phyloP scores from a whole-genome alignment of 352 stramenopile genomes.

The Elongisporangium undulatum region DNA sequence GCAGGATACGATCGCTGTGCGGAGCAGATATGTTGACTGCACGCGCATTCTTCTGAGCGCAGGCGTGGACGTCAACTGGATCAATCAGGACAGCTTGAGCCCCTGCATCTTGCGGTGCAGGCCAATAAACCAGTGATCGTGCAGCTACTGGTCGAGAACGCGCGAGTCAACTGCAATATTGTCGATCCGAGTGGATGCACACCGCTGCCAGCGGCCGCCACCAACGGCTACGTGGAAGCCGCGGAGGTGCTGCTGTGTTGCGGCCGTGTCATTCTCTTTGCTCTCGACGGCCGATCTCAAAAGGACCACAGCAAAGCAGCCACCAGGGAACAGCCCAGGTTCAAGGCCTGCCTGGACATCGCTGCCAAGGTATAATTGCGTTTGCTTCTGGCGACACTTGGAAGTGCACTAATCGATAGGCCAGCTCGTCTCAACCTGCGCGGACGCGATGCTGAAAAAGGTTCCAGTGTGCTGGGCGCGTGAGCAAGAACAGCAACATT shows the following conservation, averaged over 20 bases:
- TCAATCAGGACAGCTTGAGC: neutral
- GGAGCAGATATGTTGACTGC: constrained; percentile 54
- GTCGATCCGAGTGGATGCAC: constrained; percentile 54
- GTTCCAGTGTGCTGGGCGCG: too few species aligned
- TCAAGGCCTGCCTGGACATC: neutral
- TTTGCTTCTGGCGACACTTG: too few species aligned
- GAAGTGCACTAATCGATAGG: too few species aligned
- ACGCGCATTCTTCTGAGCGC: constrained; percentile 44
- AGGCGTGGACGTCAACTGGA: constrained; percentile 12
- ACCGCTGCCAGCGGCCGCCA: constrained; percentile 24
- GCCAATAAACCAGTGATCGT: neutral
- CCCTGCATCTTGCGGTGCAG: neutral
- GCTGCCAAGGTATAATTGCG: neutral
- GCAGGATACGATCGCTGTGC: constrained; percentile 47
- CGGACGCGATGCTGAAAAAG: too few species aligned
- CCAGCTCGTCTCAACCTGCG: too few species aligned
- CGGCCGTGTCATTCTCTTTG: neutral
- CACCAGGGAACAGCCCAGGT: neutral
- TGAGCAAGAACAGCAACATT: too few species aligned
- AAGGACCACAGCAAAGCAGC: neutral
- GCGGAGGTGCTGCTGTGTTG: neutral
- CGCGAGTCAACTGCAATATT: constrained; percentile 34
- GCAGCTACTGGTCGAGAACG: neutral
- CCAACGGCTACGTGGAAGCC: neutral
- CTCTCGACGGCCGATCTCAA: neutral